Percentiles rank a stretch among this genome's conserved stretches.
Conservation (phyloP, 2,329 filamentous ascomycete species). For the Aureobasidium sp. region DNA sequence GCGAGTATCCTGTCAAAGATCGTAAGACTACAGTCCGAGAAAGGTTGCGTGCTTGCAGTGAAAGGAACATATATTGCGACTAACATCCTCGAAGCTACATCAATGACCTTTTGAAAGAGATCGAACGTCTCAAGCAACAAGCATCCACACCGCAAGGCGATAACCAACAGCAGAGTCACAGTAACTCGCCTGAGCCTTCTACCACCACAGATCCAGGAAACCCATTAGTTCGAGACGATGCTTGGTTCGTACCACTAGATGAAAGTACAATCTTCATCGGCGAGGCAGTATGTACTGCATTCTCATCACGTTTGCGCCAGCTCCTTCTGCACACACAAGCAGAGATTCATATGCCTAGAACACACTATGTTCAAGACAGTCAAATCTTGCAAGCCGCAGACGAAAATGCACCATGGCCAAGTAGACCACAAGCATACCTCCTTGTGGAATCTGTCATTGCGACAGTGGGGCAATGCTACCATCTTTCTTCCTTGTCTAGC, state of each 20-base stretch:
- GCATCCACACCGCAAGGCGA: not conserved
- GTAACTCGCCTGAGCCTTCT: not conserved
- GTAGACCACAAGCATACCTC: slow-evolving; percentile 30
- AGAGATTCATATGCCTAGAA: slow-evolving; percentile 27
- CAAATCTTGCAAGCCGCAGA: slow-evolving; percentile 29
- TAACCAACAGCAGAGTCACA: not conserved
- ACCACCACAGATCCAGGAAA: slow-evolving; percentile 22
- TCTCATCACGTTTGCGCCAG: slow-evolving; percentile 31
- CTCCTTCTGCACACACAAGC: slow-evolving; percentile 20
- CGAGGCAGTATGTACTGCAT: slow-evolving; percentile 32
- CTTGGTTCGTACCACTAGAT: slow-evolving; percentile 29
- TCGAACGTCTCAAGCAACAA: slow-evolving; percentile 21
- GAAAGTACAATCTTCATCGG: slow-evolving; percentile 29
- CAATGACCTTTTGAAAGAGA: slow-evolving; percentile 25
- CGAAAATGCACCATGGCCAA: slow-evolving; percentile 32
- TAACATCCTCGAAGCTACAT: slow-evolving; percentile 21
- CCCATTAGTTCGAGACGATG: slow-evolving; percentile 31
- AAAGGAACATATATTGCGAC: not conserved
- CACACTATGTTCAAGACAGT: slow-evolving; percentile 26
- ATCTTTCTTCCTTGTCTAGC: slow-evolving; percentile 34
- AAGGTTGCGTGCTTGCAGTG: slow-evolving; percentile 14
- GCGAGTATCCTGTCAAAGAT: slow-evolving; percentile 24
- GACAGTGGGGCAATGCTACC: slow-evolving; percentile 34
- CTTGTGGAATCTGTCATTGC: slow-evolving; percentile 35
- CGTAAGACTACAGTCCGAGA: slow-evolving; percentile 26